Percentiles rank a stretch among this genome's conserved stretches.
Conservation (phyloP, 306 rosid species). For the Citrullus colocynthis region DNA sequence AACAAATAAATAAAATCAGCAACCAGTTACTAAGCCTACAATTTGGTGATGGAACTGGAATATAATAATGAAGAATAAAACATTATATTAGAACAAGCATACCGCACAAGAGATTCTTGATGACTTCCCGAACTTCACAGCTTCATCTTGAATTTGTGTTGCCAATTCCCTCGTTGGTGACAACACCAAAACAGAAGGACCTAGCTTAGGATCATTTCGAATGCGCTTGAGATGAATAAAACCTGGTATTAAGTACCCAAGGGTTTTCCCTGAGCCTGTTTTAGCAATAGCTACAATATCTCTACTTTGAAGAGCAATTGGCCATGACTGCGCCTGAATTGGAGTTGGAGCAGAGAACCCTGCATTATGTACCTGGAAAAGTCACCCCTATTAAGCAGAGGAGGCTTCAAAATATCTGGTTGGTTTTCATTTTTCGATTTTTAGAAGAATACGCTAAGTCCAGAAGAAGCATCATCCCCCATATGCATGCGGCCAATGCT, state of each 20-base stretch:
- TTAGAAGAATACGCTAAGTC: constrained; percentile 40
- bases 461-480: constrained; percentile 98
- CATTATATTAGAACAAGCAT: constrained; percentile 15
- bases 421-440: constrained; percentile 40
- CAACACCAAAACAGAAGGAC: constrained; percentile 78
- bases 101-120: constrained; percentile 78
- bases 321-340: constrained; percentile 99
- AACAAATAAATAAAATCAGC: not conserved
- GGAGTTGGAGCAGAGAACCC: constrained; percentile 98
- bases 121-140: constrained; percentile 84
- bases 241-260: constrained; percentile 91
- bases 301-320: constrained; percentile 86
- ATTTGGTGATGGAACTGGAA: not conserved
- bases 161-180: constrained; percentile 99
- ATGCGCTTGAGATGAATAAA: constrained; percentile 76
- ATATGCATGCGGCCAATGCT: constrained; percentile 74
- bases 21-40: not conserved
- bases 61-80: not conserved
- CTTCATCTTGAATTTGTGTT: constrained; percentile 95
- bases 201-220: constrained; percentile 52
- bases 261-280: constrained; percentile 97
- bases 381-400: constrained; percentile 32
- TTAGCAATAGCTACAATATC: constrained; percentile 98
- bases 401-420: constrained; percentile 14
- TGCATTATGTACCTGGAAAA: constrained; percentile 91